Base-by-base conservation (phyloP, 768 basidiomycete genomes). In the Candolleomyces aberdarensis region DNA sequence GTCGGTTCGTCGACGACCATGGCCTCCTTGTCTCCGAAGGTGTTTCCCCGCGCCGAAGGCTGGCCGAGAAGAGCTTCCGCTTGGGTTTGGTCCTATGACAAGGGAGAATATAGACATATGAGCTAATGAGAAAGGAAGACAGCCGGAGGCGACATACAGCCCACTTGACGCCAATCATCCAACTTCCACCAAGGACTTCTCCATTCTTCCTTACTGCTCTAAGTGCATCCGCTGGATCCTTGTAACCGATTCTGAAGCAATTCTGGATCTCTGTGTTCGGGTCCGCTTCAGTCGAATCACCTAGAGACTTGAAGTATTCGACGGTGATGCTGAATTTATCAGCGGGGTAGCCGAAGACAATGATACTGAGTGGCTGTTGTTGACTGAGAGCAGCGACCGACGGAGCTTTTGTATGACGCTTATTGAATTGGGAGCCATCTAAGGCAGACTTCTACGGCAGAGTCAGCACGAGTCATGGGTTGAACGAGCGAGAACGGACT, bases 111-210 rank as follows among this genome's bases (percentile, higher is more conserved):
- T 44, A 50, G 50, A 60, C 58, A 56, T 65, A 43, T 39, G 31
- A 31, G 41, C 44, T 63, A 32, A 40, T 26, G 20, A 31, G 54
- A 41, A 49, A 57, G 49, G 36, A 36, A 11, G 36, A 31, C 13
- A 56, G 56, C 40, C 20, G 48, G 51, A 13, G 8, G 53, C 48
- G 8, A 84, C 90, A 62, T 70, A 93, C 92, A 29, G 89, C 89
- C 87, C 88, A 92, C 71, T 93, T 93, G 46, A 85, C 86, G 13
- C 93, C 94, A 40, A 95, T 76, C 92, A 95, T 95, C 80, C 85
- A 91, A 52, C 79, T 81, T 4, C 89, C 89, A 11, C 81, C 75
- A 20, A 95, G 69, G 1, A 94, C 74, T 54, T 95, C 92, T 3
- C 94, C 94, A 64, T 88, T 95, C 74, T 89, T 89, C 54, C 91